phyloP scores from a whole-genome alignment of 2,329 filamentous ascomycete species.

The Diaporthe australafricana region DNA sequence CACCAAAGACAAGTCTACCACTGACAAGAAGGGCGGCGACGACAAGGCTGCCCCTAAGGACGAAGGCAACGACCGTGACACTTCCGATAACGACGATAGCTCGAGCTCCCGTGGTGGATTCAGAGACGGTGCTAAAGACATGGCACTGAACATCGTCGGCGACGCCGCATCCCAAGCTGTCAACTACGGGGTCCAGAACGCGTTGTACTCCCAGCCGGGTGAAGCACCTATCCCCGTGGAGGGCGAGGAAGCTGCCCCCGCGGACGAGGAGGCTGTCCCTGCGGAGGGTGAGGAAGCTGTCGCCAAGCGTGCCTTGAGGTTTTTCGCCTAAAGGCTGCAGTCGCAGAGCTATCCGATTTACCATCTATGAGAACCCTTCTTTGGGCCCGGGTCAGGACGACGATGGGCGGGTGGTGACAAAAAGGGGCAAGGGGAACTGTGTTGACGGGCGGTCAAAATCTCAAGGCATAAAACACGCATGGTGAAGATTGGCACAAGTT shows the following conservation, averaged over 20 bases:
- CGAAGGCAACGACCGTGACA: too few relatives aligned
- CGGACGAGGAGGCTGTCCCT: too few relatives aligned
- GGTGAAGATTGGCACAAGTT: not conserved
- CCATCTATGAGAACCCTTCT: too few relatives aligned
- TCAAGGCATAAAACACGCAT: not conserved
- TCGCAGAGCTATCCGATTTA: too few relatives aligned
- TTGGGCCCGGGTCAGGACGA: too few relatives aligned
- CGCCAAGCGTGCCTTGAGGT: not conserved
- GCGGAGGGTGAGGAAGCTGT: too few relatives aligned
- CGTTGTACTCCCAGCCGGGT: not conserved
- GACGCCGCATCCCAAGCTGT: not conserved
- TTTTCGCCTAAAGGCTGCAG: not conserved
- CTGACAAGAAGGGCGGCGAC: too few relatives aligned
- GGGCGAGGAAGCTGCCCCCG: too few relatives aligned
- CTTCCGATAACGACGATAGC: not conserved
- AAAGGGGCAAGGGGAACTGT: too few relatives aligned
- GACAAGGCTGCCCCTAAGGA: too few relatives aligned
- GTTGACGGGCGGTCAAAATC: not conserved
- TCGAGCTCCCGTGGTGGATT: not conserved
- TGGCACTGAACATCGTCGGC: not conserved
- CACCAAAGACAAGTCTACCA: not conserved
- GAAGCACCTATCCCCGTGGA: too few relatives aligned
- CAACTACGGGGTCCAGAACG: not conserved
- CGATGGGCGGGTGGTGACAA: not conserved
- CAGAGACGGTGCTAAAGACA: not conserved